These are phyloP conservation scores for Coemansia sp. DNA, from an alignment of 192 early-diverging fungal species.

Conservation along the genomic window DNA sequence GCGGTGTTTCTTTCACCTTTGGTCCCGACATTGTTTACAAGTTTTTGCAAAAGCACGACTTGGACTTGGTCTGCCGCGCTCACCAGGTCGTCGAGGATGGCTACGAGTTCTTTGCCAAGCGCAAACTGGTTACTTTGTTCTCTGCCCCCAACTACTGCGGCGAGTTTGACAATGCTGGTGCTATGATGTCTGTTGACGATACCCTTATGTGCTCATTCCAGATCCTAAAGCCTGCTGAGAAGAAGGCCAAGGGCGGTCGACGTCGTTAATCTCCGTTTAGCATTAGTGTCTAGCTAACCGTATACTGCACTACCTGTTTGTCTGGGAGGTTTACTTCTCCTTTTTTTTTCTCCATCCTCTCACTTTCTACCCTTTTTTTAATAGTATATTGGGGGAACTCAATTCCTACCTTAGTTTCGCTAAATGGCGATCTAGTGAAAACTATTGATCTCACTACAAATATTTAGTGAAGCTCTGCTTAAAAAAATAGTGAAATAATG, in stretches of 20 bases:
- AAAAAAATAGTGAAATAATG: no score
- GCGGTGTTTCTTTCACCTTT: conserved; percentile 96
- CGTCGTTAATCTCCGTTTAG: conserved; percentile 25
- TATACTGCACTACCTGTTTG: background rate
- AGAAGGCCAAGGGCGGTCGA: conserved; percentile 49
- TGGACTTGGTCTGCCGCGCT: conserved; percentile 91
- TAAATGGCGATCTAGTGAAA: no score
- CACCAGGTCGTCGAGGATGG: conserved; percentile 98
- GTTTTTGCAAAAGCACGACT: conserved; percentile 83
- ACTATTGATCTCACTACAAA: no score
- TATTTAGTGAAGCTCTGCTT: no score
- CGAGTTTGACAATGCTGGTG: conserved; percentile 91
- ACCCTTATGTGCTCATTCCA: conserved; percentile 91
- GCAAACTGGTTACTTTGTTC: conserved; percentile 91
- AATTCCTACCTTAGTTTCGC: no score
- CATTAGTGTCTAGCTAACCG: background rate
- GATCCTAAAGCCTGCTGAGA: conserved; percentile 87
- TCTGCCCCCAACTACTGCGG: conserved; percentile 98
- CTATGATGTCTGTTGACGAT: conserved; percentile 91
- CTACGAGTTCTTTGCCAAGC: conserved; percentile 95
- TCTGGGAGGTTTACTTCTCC: background rate
- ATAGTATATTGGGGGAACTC: background rate
- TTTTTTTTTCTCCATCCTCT: background rate
- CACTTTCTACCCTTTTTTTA: background rate
- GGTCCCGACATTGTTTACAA: conserved; percentile 81